phyloP scores from a whole-genome alignment of 441 rosid genomes.

The Croton laevigatus region DNA sequence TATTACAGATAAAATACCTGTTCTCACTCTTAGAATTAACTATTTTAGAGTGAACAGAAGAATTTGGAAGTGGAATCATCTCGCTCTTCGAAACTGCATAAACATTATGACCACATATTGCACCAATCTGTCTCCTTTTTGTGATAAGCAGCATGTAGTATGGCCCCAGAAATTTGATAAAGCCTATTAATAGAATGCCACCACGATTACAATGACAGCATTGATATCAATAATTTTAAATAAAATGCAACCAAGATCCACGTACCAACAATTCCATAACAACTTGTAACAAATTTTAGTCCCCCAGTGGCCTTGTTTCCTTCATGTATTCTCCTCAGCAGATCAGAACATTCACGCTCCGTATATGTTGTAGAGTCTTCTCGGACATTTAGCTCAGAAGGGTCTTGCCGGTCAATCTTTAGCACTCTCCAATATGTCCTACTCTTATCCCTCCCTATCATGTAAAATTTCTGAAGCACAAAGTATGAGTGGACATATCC shows the following conservation, averaged over 20 bases:
- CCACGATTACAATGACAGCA: slow-evolving; percentile 5
- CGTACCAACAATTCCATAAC: slow-evolving; percentile 94
- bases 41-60: slow-evolving; percentile 40
- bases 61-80: slow-evolving; percentile 73
- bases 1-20: slow-evolving; percentile 56
- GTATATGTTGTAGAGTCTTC: slow-evolving; percentile 82
- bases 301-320: slow-evolving; percentile 92
- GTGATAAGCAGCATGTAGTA: slow-evolving; percentile 95
- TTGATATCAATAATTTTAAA: slow-evolving; percentile 1
- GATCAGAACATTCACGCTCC: slow-evolving; percentile 65
- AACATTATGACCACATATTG: slow-evolving; percentile 81
- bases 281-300: slow-evolving; percentile 68
- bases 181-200: slow-evolving; percentile 47
- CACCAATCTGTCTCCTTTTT: slow-evolving; percentile 79
- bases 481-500: slow-evolving; percentile 12
- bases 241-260: slow-evolving; percentile 13
- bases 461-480: slow-evolving; percentile 68
- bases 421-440: slow-evolving; percentile 83
- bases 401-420: slow-evolving; percentile 77
- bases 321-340: slow-evolving; percentile 79
- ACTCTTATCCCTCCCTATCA: slow-evolving; percentile 89
- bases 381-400: slow-evolving; percentile 61
- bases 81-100: slow-evolving; percentile 80
- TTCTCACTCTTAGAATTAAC: slow-evolving; percentile 58
- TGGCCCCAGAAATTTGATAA: slow-evolving; percentile 89